Conservation (phyloP, 345 rosid species). For the Citrus mangshanensis region DNA sequence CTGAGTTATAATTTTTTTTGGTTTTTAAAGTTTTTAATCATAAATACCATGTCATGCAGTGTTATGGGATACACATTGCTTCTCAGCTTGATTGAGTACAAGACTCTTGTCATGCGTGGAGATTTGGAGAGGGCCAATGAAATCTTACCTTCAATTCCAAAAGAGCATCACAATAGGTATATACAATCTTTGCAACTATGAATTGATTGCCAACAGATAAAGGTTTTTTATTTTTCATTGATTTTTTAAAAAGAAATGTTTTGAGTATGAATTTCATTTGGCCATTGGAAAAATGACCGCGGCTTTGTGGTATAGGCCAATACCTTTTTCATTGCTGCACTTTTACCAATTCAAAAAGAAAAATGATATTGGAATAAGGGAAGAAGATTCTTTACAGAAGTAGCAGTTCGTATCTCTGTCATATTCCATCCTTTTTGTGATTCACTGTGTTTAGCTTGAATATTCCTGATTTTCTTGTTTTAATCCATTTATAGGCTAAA, state of each 20-base stretch:
- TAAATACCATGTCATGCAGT: conserved; percentile 34
- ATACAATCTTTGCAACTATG: not conserved
- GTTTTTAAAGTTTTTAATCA: conserved; percentile 2
- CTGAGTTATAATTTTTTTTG: not conserved
- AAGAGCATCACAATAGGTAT: conserved; percentile 87
- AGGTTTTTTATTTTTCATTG: not conserved
- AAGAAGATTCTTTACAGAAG: not conserved
- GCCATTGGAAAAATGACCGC: not conserved
- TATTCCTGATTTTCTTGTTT: not conserved
- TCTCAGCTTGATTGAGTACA: conserved; percentile 89
- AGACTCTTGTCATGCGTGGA: conserved; percentile 96
- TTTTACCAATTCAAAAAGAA: not conserved
- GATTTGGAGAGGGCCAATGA: conserved; percentile 77
- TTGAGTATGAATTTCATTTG: not conserved
- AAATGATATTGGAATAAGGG: not conserved
- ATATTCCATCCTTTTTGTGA: not conserved
- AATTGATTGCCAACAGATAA: not conserved
- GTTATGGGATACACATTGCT: conserved; percentile 82
- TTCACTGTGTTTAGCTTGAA: not conserved
- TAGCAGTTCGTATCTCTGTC: not conserved
- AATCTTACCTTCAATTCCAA: conserved; percentile 79
- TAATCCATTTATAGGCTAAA: not conserved
- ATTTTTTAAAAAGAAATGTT: not conserved
- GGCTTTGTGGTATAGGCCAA: not conserved
- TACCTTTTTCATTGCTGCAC: not conserved